Conservation (phyloP, 2,329 filamentous ascomycete species). For the Endocalyx cinctus region DNA sequence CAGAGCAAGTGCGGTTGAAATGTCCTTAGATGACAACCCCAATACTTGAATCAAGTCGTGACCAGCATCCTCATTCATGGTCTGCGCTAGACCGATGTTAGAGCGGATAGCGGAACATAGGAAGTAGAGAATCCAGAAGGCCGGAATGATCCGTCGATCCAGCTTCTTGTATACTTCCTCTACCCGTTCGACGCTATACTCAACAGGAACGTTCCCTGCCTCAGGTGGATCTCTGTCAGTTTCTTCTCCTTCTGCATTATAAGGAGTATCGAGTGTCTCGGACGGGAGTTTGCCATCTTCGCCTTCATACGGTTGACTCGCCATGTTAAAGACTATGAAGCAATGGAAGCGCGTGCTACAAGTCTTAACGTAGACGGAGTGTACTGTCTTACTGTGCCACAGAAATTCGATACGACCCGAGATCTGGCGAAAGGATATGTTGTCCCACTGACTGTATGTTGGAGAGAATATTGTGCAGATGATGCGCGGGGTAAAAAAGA, state of each 20-base stretch:
- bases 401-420: too few relatives aligned
- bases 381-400: too few relatives aligned
- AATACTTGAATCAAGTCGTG: constrained; percentile 75
- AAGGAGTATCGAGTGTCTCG: constrained; percentile 11
- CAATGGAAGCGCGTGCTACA: constrained; percentile 49
- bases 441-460: too few relatives aligned
- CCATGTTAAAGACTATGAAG: constrained; percentile 46
- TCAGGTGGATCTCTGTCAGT: constrained; percentile 8
- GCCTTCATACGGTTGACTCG: constrained; percentile 27
- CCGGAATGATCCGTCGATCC: constrained; percentile 58
- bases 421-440: too few relatives aligned
- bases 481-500: too few relatives aligned
- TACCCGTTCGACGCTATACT: constrained; percentile 46
- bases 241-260: too few relatives aligned
- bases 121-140: constrained; percentile 89
- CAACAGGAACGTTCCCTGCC: constrained; percentile 13
- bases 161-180: constrained; percentile 55
- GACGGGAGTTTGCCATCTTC: constrained; percentile 27
- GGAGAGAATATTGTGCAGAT: too few relatives aligned
- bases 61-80: constrained; percentile 69
- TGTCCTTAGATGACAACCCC: constrained; percentile 65
- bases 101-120: constrained; percentile 87
- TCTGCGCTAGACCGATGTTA: constrained; percentile 90
- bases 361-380: too few relatives aligned
- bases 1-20: constrained; percentile 77